Percentiles rank a stretch among this genome's conserved stretches.
Evolutionary conservation across 805 yeast species (phyloP).

Genomic region (Candida boidinii): DNA sequence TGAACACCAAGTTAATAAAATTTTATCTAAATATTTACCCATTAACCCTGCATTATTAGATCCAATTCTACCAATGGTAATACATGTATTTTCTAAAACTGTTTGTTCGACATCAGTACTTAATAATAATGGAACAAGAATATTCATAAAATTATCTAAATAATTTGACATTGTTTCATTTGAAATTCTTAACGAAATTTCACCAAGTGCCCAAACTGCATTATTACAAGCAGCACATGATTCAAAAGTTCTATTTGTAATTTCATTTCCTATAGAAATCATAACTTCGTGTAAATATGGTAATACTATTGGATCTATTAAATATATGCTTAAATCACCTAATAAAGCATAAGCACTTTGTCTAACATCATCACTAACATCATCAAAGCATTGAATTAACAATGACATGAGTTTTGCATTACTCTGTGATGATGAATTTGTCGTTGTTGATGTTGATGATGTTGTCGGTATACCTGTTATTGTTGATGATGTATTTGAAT

Average conservation of each 20-base stretch:
- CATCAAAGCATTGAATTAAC: slow-evolving; percentile 62
- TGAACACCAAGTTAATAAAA: slow-evolving; percentile 62
- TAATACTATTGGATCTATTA: slow-evolving; percentile 34
- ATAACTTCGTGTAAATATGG: slow-evolving; percentile 46
- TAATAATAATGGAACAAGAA: slow-evolving; percentile 53
- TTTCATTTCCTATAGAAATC: slow-evolving; percentile 61
- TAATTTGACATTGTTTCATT: slow-evolving; percentile 40
- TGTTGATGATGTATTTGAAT: slow-evolving; percentile 21
- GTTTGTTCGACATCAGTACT: slow-evolving; percentile 47
- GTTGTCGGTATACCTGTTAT: too few species aligned
- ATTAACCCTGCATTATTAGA: slow-evolving; percentile 48
- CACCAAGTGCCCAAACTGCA: slow-evolving; percentile 93
- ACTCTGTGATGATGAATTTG: too few species aligned
- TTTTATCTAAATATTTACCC: slow-evolving; percentile 48
- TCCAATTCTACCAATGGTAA: slow-evolving; percentile 84
- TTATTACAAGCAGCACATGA: slow-evolving; percentile 69
- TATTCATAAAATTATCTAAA: slow-evolving; percentile 41
- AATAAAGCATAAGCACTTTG: slow-evolving; percentile 85
- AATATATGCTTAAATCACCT: slow-evolving; percentile 77
- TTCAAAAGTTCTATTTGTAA: slow-evolving; percentile 40
- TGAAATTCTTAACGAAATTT: slow-evolving; percentile 57
- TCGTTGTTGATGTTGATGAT: too few species aligned
- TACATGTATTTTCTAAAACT: slow-evolving; percentile 80
- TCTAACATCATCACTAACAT: slow-evolving; percentile 77
- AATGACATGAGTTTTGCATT: slow-evolving; percentile 62